phyloP scores from a whole-genome alignment of 106 monocot genomes.

The Iris macrosiphon region DNA sequence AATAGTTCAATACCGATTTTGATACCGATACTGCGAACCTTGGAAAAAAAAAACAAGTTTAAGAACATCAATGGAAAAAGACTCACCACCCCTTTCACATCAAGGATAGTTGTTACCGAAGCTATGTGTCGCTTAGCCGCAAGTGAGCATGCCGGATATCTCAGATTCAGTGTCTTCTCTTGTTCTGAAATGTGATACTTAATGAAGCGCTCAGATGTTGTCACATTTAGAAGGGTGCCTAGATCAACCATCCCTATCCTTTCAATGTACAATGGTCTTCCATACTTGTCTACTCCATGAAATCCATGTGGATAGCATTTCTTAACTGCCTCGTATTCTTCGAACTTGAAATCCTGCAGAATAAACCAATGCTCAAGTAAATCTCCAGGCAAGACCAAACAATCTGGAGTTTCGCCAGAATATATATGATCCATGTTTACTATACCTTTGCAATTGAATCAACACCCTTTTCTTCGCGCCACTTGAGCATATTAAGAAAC shows the following conservation, averaged over 20 bases:
- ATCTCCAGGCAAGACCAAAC: no score
- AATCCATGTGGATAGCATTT: slow-evolving; percentile 61
- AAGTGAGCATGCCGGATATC: slow-evolving; percentile 62
- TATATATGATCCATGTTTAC: no score
- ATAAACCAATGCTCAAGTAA: not conserved
- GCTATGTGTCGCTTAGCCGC: slow-evolving; percentile 51
- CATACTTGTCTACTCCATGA: slow-evolving; percentile 68
- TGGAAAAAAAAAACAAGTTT: no score
- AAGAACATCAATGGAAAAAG: no score
- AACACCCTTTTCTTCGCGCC: slow-evolving; percentile 50
- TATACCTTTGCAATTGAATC: slow-evolving; percentile 53
- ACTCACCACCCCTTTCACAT: slow-evolving; percentile 68
- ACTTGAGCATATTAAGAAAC: slow-evolving; percentile 60
- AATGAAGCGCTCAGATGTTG: slow-evolving; percentile 41
- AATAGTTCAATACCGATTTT: no score
- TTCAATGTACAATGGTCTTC: slow-evolving; percentile 71
- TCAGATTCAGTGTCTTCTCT: slow-evolving; percentile 51
- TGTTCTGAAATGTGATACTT: slow-evolving; percentile 62
- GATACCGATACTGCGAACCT: no score
- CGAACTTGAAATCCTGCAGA: slow-evolving; percentile 48
- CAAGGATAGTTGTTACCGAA: slow-evolving; percentile 43
- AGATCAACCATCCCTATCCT: slow-evolving; percentile 49
- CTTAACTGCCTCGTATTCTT: slow-evolving; percentile 46
- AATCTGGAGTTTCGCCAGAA: no score
- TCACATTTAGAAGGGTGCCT: slow-evolving; percentile 25